phyloP scores from a whole-genome alignment of 148 eudicot genomes.

The Amaranthus cruentus region DNA sequence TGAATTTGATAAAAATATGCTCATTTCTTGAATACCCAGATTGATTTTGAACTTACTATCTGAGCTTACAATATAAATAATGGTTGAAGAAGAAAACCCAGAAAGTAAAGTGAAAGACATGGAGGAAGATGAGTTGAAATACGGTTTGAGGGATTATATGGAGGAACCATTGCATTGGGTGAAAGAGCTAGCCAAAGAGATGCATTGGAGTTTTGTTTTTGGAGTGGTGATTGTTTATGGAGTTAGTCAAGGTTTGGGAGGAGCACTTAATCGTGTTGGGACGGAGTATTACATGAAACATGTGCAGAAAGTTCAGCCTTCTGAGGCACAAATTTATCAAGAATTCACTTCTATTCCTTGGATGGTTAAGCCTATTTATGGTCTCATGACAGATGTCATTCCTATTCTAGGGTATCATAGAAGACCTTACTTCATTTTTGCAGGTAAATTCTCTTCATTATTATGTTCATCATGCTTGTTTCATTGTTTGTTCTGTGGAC shows the following conservation, averaged over 20 bases:
- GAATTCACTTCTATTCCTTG: slow-evolving; percentile 89
- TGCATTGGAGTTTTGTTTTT: slow-evolving; percentile 88
- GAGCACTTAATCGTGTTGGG: slow-evolving; percentile 61
- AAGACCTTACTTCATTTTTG: slow-evolving; percentile 78
- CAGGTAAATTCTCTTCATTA: slow-evolving; percentile 45
- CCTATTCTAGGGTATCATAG: slow-evolving; percentile 74
- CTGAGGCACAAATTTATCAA: slow-evolving; percentile 83
- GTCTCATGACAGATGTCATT: slow-evolving; percentile 90
- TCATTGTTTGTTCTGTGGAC: too few relatives aligned
- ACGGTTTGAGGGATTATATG: slow-evolving; percentile 32
- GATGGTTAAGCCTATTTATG: slow-evolving; percentile 95
- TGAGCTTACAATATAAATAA: background rate
- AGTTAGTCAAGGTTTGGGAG: slow-evolving; percentile 79
- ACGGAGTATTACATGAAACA: slow-evolving; percentile 94
- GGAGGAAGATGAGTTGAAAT: slow-evolving; percentile 25
- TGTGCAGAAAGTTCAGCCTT: slow-evolving; percentile 96
- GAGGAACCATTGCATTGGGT: slow-evolving; percentile 64
- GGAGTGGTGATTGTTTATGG: slow-evolving; percentile 85
- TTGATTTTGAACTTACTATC: too few relatives aligned
- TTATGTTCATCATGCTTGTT: background rate
- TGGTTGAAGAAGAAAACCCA: slow-evolving; percentile 37
- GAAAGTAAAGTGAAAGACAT: slow-evolving; percentile 10
- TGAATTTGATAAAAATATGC: slow-evolving; percentile 10
- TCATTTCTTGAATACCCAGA: slow-evolving; percentile 15
- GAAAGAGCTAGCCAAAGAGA: slow-evolving; percentile 58